phyloP scores from a whole-genome alignment of 805 yeast genomes.

The Pichia phayaonensis region DNA sequence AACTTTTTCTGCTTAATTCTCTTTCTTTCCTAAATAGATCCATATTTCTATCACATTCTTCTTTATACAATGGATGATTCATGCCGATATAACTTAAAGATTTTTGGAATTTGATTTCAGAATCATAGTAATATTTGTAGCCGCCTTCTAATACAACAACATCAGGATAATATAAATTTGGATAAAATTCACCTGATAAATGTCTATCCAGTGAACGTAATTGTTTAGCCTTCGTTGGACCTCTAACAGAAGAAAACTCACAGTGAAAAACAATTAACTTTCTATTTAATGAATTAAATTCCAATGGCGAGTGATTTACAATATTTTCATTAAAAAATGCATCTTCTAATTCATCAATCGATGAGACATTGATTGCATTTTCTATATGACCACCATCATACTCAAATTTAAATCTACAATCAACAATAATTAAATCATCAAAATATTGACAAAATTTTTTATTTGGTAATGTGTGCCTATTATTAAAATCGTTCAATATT shows the following conservation, averaged over 20 bases:
- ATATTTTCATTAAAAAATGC: slow-evolving; percentile 32
- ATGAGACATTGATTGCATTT: slow-evolving; percentile 71
- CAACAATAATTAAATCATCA: slow-evolving; percentile 56
- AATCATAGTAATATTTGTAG: slow-evolving; percentile 67
- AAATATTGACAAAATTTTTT: slow-evolving; percentile 36
- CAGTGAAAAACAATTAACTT: slow-evolving; percentile 80
- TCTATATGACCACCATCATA: slow-evolving; percentile 87
- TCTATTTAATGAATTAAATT: slow-evolving; percentile 21
- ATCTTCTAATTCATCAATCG: slow-evolving; percentile 60
- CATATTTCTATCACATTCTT: slow-evolving; percentile 37
- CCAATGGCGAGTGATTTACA: slow-evolving; percentile 17
- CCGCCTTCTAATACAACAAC: slow-evolving; percentile 88
- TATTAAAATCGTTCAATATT: slow-evolving; percentile 37
- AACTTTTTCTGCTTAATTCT: slow-evolving; percentile 24
- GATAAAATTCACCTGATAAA: slow-evolving; percentile 54
- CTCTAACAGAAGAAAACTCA: slow-evolving; percentile 86
- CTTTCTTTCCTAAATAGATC: slow-evolving; percentile 31
- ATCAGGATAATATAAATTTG: slow-evolving; percentile 80
- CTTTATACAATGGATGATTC: slow-evolving; percentile 55
- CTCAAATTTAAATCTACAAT: slow-evolving; percentile 91
- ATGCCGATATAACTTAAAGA: slow-evolving; percentile 64
- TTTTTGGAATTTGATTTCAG: slow-evolving; percentile 21
- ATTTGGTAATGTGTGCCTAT: slow-evolving; percentile 29
- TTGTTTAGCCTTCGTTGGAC: slow-evolving; percentile 89
- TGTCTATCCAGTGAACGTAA: slow-evolving; percentile 83